A percentile compares a stretch with the other conserved stretches of the same genome.
Conservation (phyloP, 495 filamentous ascomycete genomes). For the Neurospora sp. region DNA sequence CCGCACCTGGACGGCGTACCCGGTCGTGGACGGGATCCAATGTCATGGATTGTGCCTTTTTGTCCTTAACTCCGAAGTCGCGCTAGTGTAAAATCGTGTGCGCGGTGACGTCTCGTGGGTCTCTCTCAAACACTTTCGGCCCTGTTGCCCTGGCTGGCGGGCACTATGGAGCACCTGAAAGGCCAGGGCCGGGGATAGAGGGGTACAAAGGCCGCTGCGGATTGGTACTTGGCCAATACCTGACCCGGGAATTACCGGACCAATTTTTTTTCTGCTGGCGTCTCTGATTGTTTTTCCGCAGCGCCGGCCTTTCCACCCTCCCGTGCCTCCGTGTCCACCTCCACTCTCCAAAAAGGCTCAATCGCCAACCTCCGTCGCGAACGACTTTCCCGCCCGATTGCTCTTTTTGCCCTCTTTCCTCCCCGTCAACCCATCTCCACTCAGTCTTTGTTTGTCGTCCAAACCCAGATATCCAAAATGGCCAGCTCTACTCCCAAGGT, state of each 20-base stretch:
- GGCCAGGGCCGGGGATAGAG: background rate
- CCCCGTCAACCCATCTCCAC: conserved; percentile 21
- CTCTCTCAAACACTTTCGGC: background rate
- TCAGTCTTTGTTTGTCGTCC: conserved; percentile 12
- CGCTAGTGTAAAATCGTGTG: background rate
- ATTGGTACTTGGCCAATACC: conserved; percentile 6
- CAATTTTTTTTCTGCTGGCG: conserved; percentile 16
- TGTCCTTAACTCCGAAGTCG: background rate
- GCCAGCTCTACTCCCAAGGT: conserved; percentile 25
- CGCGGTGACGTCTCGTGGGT: background rate
- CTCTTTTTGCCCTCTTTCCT: conserved; percentile 14
- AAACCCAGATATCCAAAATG: conserved; percentile 10
- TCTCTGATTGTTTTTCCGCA: conserved; percentile 7
- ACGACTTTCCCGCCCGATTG: conserved; percentile 13
- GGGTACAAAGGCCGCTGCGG: background rate
- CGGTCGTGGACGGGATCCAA: background rate
- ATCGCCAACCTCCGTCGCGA: conserved; percentile 13
- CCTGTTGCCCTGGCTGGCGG: background rate
- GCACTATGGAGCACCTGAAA: background rate
- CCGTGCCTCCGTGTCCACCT: conserved; percentile 2
- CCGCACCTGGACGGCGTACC: background rate
- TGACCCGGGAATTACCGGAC: conserved; percentile 23
- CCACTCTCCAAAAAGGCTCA: conserved; percentile 23
- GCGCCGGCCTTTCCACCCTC: conserved; percentile 5
- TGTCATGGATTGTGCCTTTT: background rate